Base-by-base conservation (phyloP, 805 yeast genomes). In the Lipomyces starkeyi region DNA sequence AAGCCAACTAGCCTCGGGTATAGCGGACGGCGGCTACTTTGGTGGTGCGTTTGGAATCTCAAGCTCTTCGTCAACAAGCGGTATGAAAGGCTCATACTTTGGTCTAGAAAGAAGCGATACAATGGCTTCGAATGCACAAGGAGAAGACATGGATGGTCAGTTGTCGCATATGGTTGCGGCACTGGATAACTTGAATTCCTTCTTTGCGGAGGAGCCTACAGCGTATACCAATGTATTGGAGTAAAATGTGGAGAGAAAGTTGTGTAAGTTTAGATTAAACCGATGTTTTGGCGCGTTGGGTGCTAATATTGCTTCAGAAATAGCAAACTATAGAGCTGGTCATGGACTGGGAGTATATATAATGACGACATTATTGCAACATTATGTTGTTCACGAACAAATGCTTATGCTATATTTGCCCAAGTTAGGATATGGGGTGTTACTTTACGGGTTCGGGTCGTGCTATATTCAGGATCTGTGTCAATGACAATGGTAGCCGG, bases 151-250 rank as follows among this genome's bases (percentile, higher is more conserved):
- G 47, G 92, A 89, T 66, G 91, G 90, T 0, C 89, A 96, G 0
- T 82, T 93, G 73, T 90, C 93, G 74, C 90, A 92, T 75, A 91
- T 93, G 91, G 90, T 96, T 88, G 97, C 97, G 1, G 95, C 95
- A 13, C 81, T 93, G 71, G 97, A 93, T 74, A 93, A 91, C 73
- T 83, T 93, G 73, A 97, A 93, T 75, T 89, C 94, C 9, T 93
- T 93, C 75, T 93, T 93, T 78, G 90, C 96, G 0, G 90, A 88
- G 66, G 90, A 87, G 66, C 62, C 68, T 5, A 68, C 71, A 1
- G 72, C 66, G 17, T 69, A 69, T 55, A 57, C 71, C 29, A 68
- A 63, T 47, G 68, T 56, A 2, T 49, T 69, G 52, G 71, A 64
- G 59, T 67, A 22, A 22, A 43, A n/a, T 25, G 3, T 25, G 63